Percentiles rank a stretch among this genome's conserved stretches.
Evolutionary conservation across 1,284 basidiomycete genomes (phyloP).

Genomic region (Naganishia liquefaciens): DNA sequence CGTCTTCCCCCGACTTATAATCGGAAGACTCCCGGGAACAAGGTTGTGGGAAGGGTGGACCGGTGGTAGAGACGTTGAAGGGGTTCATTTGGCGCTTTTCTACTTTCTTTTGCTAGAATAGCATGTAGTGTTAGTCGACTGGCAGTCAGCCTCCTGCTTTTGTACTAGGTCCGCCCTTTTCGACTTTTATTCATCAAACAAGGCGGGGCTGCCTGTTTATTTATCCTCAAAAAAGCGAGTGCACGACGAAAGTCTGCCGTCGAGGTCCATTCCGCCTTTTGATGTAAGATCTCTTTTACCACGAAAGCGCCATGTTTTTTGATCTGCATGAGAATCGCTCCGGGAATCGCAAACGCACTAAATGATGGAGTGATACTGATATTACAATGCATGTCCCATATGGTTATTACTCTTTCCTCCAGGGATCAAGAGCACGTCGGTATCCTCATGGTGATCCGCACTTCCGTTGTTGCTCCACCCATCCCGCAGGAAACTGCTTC

Average conservation of each 20-base stretch:
- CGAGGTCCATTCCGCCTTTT: neutral
- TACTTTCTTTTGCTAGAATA: slow-evolving; percentile 22
- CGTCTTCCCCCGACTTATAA: slow-evolving; percentile 22
- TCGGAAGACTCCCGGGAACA: slow-evolving; percentile 11
- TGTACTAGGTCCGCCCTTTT: slow-evolving; percentile 26
- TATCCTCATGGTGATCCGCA: slow-evolving; percentile 27
- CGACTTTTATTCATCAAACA: slow-evolving; percentile 30
- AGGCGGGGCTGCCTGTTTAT: slow-evolving; percentile 34
- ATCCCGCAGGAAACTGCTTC: slow-evolving; percentile 17
- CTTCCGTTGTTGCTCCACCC: slow-evolving; percentile 24
- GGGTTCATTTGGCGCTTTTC: slow-evolving; percentile 14
- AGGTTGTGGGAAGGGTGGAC: slow-evolving; percentile 15
- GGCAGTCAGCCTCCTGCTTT: slow-evolving; percentile 22
- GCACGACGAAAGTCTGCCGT: neutral
- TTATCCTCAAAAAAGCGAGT: neutral
- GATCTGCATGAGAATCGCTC: neutral
- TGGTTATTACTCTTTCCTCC: slow-evolving; percentile 11
- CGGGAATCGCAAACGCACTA: neutral
- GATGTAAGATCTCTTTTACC: neutral
- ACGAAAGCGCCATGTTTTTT: no score
- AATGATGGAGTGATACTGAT: neutral
- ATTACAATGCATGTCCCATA: slow-evolving; percentile 5
- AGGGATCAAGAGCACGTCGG: slow-evolving; percentile 28
- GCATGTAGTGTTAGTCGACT: slow-evolving; percentile 25
- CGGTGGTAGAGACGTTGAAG: neutral